Evolutionary conservation across 1,284 basidiomycete species (phyloP), one percentile per base, ranked within the genome.

Genomic region (Phellopilus nigrolimitatus): DNA sequence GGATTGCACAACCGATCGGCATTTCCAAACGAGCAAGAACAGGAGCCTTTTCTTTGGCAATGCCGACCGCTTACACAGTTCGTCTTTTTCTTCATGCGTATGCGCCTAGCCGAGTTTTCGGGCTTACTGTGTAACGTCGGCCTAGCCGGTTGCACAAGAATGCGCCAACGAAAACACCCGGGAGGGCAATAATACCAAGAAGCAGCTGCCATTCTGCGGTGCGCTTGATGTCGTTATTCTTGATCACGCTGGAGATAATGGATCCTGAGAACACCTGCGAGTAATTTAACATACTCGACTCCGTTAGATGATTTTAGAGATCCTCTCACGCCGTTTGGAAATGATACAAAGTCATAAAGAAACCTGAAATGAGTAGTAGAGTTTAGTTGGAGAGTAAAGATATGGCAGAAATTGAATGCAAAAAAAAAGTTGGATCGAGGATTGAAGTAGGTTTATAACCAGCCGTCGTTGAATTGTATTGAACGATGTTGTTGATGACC

Each of bases 121-220:
- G 17, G 15, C 73, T 39, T 56, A 82, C 82, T 12, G 81, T 82
- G 56, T 83, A 79, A 38, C 79, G 71, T 51, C 82, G 71, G 10
- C 82, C 82, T n/a, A 84, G 63, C 8, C 71, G 72, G 57, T 86
- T 85, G 64, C 80, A 82, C 21, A 85, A 69, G 49, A 68, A 65
- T 1, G 82, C 84, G 27, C 87, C 86, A 39, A 79, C 61, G 54
- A 82, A 70, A 25, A 73, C 60, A 47, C 85, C 88, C 5, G 88
- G 88, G 4, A 91, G 67, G 0, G 85, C 76, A 42, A 91, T 76
- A 1, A 78, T 61, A 10, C 78, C 78, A 13, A 91, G 74, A 3
- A 91, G 70, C 15, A 89, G 72, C 60, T 87, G 85, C 74, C 79
- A 90, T 62, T 88, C 84, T 2, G 79, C 82, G 1, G 75, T 84